Evolutionary conservation across 1,139 yeast genomes (phyloP).

Genomic region (Geotrichum siamense): DNA sequence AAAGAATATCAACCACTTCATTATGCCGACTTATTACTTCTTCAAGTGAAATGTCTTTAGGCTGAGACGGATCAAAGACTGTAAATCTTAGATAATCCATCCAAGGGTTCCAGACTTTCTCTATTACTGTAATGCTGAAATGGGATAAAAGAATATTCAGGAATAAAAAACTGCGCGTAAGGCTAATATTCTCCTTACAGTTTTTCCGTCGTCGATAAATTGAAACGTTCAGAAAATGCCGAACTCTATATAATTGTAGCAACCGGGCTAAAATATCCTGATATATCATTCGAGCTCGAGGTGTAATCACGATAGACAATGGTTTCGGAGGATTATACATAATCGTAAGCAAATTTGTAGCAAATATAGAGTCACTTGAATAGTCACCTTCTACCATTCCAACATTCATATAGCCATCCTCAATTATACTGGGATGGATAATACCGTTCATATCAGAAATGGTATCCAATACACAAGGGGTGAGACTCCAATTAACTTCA

Average conservation of each 20-base stretch:
- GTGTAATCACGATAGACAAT: constrained; percentile 8
- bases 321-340: constrained; percentile 15
- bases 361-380: constrained; percentile 2
- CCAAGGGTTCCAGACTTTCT: background rate
- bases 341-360: constrained; percentile 8
- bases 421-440: constrained; percentile 1
- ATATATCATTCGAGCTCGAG: constrained; percentile 3
- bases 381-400: constrained; percentile 1
- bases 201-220: background rate
- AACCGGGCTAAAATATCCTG: constrained; percentile 10
- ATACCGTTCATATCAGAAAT: background rate
- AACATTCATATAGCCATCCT: constrained; percentile 10
- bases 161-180: background rate
- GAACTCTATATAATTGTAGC: constrained; percentile 8
- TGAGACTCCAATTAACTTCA: constrained; percentile 8
- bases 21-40: background rate
- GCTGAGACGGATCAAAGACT: background rate
- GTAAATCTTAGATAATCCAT: background rate
- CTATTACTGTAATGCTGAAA: background rate
- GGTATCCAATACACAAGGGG: constrained; percentile 14
- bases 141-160: background rate
- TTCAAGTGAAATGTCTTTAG: background rate
- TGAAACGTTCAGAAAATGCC: constrained; percentile 5
- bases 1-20: background rate
- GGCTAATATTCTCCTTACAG: too few relatives aligned